Base-by-base conservation (phyloP, 306 rosid species). In the Pyrus bretschneideri region DNA sequence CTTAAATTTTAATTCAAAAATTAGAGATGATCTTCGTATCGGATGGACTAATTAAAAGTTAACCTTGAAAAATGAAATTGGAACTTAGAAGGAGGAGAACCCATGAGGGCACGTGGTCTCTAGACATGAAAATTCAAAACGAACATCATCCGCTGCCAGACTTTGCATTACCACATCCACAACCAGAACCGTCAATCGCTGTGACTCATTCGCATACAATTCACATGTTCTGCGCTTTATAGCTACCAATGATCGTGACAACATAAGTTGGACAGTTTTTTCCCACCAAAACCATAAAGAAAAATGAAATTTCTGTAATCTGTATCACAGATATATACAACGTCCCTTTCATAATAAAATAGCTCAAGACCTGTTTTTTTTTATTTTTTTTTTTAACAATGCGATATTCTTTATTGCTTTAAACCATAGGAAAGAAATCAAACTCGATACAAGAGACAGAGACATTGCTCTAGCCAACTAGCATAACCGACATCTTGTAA, bases 401-500 rank as follows among this genome's bases (percentile, higher is more conserved):
- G 7, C 42, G 42, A 38, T 7, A 38, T 38, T 38, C 42, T 38
- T 38, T 7, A 38, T 0, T 38, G 9, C 10, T 38, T 38, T 7
- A 6, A 38, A 38, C 42, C 42, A 38, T 7, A 0, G 10, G 8
- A 38, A 38, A 38, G 0, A 38, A 38, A 38, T 38, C 42, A 7
- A 38, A 6, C 42, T 38, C 42, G 9, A 38, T 38, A 1, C 0
- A 7, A 7, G 2, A 7, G 2, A 38, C 9, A 5, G 0, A 6
- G 2, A 38, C 10, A 38, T 38, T 38, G 9, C 0, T 35, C 9
- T 35, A 6, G 9, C 40, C 40, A 35, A 35, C 40, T 35, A 0
- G 0, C 42, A 0, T 38, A 38, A 38, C 0, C 0, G 2, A 1
- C 42, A 38, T 38, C 2, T 38, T 0, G 9, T 35, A 38, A 0